Evolutionary conservation across 139 green algal species (phyloP).

Genomic region (Gonium pectorale): DNA sequence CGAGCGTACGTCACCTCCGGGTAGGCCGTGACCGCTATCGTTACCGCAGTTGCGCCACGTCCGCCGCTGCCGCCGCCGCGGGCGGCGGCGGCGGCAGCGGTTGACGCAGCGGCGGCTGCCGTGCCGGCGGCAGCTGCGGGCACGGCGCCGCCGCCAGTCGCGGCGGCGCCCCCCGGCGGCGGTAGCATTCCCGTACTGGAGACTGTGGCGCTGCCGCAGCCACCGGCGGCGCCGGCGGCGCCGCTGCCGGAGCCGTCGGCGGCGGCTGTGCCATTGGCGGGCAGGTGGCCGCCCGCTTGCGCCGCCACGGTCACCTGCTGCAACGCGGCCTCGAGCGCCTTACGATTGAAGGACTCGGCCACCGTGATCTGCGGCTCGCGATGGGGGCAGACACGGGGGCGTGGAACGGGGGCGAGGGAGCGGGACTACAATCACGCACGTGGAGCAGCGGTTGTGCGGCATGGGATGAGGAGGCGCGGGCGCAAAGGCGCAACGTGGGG

Average conservation of each 20-base stretch:
- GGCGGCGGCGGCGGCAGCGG: background rate
- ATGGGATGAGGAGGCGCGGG: too few relatives aligned
- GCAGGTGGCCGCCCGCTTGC: too few relatives aligned
- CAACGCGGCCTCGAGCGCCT: conserved; percentile 29
- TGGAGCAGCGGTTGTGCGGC: too few relatives aligned
- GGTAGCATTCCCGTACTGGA: too few relatives aligned
- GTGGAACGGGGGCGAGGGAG: too few relatives aligned
- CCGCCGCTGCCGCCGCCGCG: background rate
- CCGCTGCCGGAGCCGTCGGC: background rate
- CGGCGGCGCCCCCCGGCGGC: too few relatives aligned
- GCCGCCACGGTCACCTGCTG: background rate
- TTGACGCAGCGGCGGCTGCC: background rate
- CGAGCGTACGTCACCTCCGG: conserved; percentile 38
- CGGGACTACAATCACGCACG: too few relatives aligned
- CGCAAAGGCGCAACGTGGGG: too few relatives aligned
- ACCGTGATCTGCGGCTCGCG: conserved; percentile 31
- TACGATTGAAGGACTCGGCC: conserved; percentile 36
- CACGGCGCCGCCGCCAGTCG: too few relatives aligned
- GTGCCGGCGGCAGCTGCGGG: background rate
- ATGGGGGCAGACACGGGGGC: too few relatives aligned
- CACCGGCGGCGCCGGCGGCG: too few relatives aligned
- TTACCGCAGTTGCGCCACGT: background rate
- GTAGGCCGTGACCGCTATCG: conserved; percentile 10
- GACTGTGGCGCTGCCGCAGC: too few relatives aligned
- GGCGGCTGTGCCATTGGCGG: background rate